Base-by-base conservation (phyloP, 2,329 filamentous ascomycete species). In the Clonostachys chloroleuca region DNA sequence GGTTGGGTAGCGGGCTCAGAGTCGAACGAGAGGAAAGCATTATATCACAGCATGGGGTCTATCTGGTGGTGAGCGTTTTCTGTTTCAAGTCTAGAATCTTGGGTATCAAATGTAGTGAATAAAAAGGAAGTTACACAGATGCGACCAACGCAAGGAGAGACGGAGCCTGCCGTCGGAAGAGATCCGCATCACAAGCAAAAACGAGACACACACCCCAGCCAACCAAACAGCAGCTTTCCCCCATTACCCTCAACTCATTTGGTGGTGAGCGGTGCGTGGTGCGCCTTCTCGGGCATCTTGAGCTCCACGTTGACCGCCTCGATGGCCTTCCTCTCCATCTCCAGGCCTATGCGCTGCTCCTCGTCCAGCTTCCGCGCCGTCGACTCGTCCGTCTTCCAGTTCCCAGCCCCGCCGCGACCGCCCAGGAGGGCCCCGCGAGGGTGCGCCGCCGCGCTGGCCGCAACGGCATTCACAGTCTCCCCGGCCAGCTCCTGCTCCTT, bases 401-500 rank as follows among this genome's bases (percentile, higher is more conserved):
- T 83, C 3, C 79, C 80, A 2, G 77, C 77, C n/a, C 80, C 80
- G 20, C 80, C 80, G 6, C 80, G 71, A 0, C 80, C 80, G 5
- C 63, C 62, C 42, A 62, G 52, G 10, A 56, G 59, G 5, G 45
- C 47, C 53, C 45, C 51, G 53, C 10, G 56, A 49, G 43, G 41
- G 37, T 24, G 42, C 40, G 17, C 42, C 30, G 43, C 47, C 9
- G 47, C 43, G 40, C n/a, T 20, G 40, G 40, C 40, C 12, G 42
- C 43, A 13, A 14, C 14, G n/a, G 43, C 43, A 5, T 33, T 14
- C 12, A 34, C 18, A 5, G 47, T 40, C 16, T 43, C 47, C 35
- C 34, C 18, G n/a, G 41, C 42, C 43, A 40, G 34, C 40, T 42
- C 13, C 40, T 42, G 40, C 39, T 42, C 39, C 45, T 36, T 35